phyloP scores from a whole-genome alignment of 352 stramenopile species.

The Globisporangium yorkense region DNA sequence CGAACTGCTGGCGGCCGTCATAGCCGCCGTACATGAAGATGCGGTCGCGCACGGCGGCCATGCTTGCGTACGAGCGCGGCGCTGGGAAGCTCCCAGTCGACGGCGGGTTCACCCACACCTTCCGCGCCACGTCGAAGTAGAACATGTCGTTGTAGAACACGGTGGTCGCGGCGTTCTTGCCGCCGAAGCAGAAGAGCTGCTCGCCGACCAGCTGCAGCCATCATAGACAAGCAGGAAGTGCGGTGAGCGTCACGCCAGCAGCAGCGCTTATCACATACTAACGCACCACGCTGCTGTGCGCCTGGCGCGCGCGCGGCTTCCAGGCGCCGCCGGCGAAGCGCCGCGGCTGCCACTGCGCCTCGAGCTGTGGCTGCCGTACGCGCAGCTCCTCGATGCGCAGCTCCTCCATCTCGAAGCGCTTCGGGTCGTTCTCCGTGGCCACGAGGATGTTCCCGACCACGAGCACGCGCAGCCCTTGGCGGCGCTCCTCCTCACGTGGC shows the following conservation, averaged over 20 bases:
- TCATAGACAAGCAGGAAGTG: not conserved
- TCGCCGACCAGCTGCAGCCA: slow-evolving; percentile 34
- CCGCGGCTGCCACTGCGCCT: slow-evolving; percentile 43
- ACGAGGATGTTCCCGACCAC: slow-evolving; percentile 61
- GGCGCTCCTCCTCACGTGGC: slow-evolving; percentile 23
- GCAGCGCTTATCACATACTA: not conserved
- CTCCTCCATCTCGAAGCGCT: slow-evolving; percentile 39
- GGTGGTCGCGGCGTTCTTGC: slow-evolving; percentile 41
- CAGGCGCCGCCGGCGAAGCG: slow-evolving; percentile 53
- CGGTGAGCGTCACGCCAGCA: not conserved
- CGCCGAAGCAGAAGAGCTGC: slow-evolving; percentile 68
- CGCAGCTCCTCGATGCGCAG: slow-evolving; percentile 60
- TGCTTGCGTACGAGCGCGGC: slow-evolving; percentile 40
- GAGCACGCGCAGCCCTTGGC: slow-evolving; percentile 43
- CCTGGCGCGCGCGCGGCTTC: slow-evolving; percentile 47
- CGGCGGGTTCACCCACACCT: slow-evolving; percentile 44
- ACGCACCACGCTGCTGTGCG: slow-evolving; percentile 56
- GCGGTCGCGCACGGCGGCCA: slow-evolving; percentile 44
- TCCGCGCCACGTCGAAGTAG: slow-evolving; percentile 58
- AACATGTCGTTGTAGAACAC: slow-evolving; percentile 71
- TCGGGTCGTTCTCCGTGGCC: slow-evolving; percentile 6
- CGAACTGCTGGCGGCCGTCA: slow-evolving; percentile 49
- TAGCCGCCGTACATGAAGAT: slow-evolving; percentile 66
- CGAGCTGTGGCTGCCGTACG: slow-evolving; percentile 38
- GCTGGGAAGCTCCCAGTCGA: slow-evolving; percentile 27